Evolutionary conservation across 371 early-diverging fungal species (phyloP), one percentile per base, ranked within the genome.

Genomic region (Mortierella sp.): DNA sequence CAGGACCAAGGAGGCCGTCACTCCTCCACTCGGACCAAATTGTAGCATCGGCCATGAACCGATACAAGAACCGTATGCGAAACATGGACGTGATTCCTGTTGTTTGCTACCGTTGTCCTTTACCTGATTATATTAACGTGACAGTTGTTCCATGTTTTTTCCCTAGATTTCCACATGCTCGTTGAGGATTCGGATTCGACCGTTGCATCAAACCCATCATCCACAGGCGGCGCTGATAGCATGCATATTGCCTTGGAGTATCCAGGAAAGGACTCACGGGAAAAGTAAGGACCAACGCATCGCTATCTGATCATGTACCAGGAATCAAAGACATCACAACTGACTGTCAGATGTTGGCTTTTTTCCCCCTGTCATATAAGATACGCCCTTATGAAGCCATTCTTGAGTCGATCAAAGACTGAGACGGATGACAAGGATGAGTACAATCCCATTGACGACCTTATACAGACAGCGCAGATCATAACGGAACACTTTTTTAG

Each of bases 371-470:
- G 44, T 19, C 34, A 48, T 4, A 9, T 22, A 48, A 73, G 69
- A 16, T 69, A 63, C 48, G 69, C 69, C 12, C 51, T 73, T 3
- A 71, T 63, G 66, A 69, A 67, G 39, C 79, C 73, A 24, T 73
- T 73, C 69, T 29, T 72, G 58, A 71, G 73, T 34, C 44, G 72
- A 46, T 76, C 79, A 21, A 67, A 66, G 57, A 39, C 62, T 5
- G 85, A 85, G 31, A 71, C 80, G 37, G 86, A 87, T 41, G 87
- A 86, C 48, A 85, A 86, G 57, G 89, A 89, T 62, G 95, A 94
- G 71, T 95, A 93, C 69, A 84, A 90, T 60, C 96, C 96, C 0
- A 83, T 94, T 22, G 83, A 83, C 9, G 96, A 96, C 55, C 70
- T 96, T 13, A 82, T 92, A 50, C 77, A 80, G 7, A 92, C 95